Evolutionary conservation across 1,284 basidiomycete genomes (phyloP).

Genomic region (Naganishia cerealis): DNA sequence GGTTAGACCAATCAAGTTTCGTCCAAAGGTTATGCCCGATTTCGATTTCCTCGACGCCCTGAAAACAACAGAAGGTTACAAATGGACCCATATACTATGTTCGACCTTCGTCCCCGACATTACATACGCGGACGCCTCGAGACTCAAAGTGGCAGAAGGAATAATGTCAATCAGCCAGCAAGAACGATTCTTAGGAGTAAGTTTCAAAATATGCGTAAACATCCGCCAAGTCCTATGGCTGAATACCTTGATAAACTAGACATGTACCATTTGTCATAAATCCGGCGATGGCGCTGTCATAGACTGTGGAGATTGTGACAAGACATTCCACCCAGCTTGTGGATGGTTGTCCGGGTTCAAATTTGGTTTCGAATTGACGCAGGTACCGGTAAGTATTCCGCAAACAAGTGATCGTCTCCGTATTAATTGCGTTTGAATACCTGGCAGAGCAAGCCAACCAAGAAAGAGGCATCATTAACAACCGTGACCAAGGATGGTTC

Average conservation of each 20-base stretch:
- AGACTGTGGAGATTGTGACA: conserved; percentile 75
- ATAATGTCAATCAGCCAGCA: conserved; percentile 65
- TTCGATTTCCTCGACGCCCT: conserved; percentile 73
- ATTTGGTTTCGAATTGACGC: conserved; percentile 80
- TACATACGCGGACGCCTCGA: conserved; percentile 69
- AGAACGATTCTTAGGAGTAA: conserved; percentile 36
- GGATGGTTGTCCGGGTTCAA: conserved; percentile 78
- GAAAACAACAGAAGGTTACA: conserved; percentile 90
- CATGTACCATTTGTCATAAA: conserved; percentile 62
- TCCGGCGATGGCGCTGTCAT: conserved; percentile 73
- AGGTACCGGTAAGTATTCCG: conserved; percentile 4
- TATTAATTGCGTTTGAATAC: neutral
- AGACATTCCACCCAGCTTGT: conserved; percentile 82
- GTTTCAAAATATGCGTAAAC: conserved; percentile 20
- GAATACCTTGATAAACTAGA: conserved; percentile 52
- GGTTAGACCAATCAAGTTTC: conserved; percentile 38
- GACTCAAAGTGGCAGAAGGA: conserved; percentile 79
- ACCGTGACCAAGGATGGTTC: conserved; percentile 9
- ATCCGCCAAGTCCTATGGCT: neutral
- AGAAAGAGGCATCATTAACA: conserved; percentile 44
- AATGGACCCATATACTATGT: conserved; percentile 89
- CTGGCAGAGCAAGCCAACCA: conserved; percentile 67
- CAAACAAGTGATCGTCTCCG: neutral
- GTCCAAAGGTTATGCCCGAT: conserved; percentile 59
- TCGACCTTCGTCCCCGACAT: conserved; percentile 83